Base-by-base conservation (phyloP, 495 filamentous ascomycete genomes). In the Mytilinidion resinicola region DNA sequence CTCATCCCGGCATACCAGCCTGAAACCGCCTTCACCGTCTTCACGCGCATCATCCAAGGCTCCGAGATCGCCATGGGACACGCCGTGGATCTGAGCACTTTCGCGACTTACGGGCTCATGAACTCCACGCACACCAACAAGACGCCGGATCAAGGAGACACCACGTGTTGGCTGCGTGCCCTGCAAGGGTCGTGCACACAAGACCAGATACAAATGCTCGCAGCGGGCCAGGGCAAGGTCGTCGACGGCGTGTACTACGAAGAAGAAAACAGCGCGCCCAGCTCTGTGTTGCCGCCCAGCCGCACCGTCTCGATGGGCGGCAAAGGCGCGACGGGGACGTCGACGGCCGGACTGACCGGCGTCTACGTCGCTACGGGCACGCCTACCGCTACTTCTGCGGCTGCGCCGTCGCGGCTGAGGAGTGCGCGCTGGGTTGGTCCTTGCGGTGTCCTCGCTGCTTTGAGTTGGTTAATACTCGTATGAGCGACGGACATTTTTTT, bases 111-210 rank as follows among this genome's bases (percentile, higher is more conserved):
- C 9, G 85, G 85, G 5, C 68, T 76, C 6, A 51, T 67, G 19
- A 78, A 79, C 55, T 72, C 83, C 2, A 77, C 73, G 4, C 67
- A 73, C 42, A 73, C 69, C 3, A 72, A 78, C 51, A 73, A 66
- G 12, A 41, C 20, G 4, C 43, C 52, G 19, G 14, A 51, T 17
- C 14, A 56, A 15, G 34, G 41, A 58, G 0, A 30, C 54, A 1
- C 73, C 69, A 81, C 76, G 9, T 88, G 85, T 67, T 88, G 77
- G 70, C 55, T 86, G 7, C 76, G 84, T 39, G 70, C 70, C 52
- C 72, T 82, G 14, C 54, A 56, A 2, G 61, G 60, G 8, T 80
- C 80, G 4, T 88, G 85, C 62, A 77, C 67, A 3, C 46, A 69
- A 2, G 75, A 78, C 12, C 70, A 84, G 61, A 67, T 71, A 8